Conservation (phyloP, 257 asterid species). For the Buddleja alternifolia region DNA sequence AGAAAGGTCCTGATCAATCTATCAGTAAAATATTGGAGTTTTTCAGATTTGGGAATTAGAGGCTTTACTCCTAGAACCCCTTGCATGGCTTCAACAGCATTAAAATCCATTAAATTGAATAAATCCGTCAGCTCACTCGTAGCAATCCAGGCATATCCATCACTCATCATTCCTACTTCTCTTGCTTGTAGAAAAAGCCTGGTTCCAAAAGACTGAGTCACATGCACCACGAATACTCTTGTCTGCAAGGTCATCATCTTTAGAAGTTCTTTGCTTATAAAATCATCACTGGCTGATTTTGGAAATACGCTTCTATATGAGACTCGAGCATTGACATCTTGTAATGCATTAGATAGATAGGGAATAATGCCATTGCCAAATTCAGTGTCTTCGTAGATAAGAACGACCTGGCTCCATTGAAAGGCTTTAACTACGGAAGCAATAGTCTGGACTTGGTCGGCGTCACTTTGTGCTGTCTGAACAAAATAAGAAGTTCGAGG, state of each 20-base stretch:
- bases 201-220: constrained; percentile 24
- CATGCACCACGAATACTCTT: constrained; percentile 46
- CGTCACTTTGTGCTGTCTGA: constrained; percentile 46
- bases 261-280: constrained; percentile 34
- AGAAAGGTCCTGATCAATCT: constrained; percentile 20
- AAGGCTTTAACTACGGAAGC: constrained; percentile 45
- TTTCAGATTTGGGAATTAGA: constrained; percentile 18
- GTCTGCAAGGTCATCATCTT: constrained; percentile 35
- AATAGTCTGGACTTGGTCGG: constrained; percentile 50
- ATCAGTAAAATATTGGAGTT: constrained; percentile 9
- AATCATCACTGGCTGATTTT: constrained; percentile 40
- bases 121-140: constrained; percentile 38
- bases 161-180: constrained; percentile 28
- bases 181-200: constrained; percentile 37
- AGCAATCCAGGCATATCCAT: constrained; percentile 50
- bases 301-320: constrained; percentile 47
- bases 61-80: constrained; percentile 48
- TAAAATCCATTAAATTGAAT: constrained; percentile 17
- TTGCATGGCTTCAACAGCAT: constrained; percentile 35
- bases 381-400: constrained; percentile 48
- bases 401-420: constrained; percentile 45
- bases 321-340: constrained; percentile 37
- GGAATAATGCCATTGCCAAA: constrained; percentile 54
- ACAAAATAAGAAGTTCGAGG: constrained; percentile 36
- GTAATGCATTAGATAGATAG: constrained; percentile 43